phyloP scores from a whole-genome alignment of 2,329 filamentous ascomycete species.

The Hypoxylon sp. region DNA sequence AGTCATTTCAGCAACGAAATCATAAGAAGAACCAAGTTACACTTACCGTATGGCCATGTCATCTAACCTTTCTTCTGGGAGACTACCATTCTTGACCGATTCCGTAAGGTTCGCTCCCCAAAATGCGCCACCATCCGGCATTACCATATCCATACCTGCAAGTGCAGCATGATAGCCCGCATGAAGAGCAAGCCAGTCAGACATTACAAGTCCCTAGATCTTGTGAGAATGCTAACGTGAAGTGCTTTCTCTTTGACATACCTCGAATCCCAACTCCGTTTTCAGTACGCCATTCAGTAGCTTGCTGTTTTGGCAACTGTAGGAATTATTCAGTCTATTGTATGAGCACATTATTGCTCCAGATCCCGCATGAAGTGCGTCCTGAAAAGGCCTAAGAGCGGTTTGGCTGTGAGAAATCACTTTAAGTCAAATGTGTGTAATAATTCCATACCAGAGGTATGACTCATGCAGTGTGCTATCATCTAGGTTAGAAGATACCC shows the following conservation, averaged over 20 bases:
- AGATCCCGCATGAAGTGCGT: constrained; percentile 50
- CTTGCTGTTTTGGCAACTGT: constrained; percentile 65
- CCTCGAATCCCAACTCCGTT: constrained; percentile 59
- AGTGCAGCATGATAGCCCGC: constrained; percentile 60
- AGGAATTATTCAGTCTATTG: constrained; percentile 64
- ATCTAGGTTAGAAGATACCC: constrained; percentile 62
- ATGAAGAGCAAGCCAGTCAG: constrained; percentile 61
- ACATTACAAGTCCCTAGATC: constrained; percentile 58
- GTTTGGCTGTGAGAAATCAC: background rate
- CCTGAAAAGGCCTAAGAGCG: background rate
- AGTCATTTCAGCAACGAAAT: constrained; percentile 36
- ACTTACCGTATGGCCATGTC: constrained; percentile 67
- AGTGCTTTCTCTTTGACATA: background rate
- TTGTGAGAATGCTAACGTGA: background rate
- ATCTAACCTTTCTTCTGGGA: constrained; percentile 54
- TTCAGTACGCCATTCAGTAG: constrained; percentile 64
- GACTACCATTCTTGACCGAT: constrained; percentile 65
- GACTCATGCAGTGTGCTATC: constrained; percentile 70
- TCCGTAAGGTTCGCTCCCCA: constrained; percentile 63
- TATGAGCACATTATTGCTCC: constrained; percentile 62
- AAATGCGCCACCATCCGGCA: constrained; percentile 58
- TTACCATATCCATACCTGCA: constrained; percentile 66
- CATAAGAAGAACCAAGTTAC: background rate
- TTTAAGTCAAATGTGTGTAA: constrained; percentile 32
- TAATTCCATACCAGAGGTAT: constrained; percentile 64